These are phyloP conservation scores for Peniophora sp. DNA, from an alignment of 1,284 basidiomycete genomes.

Conservation along the genomic window DNA sequence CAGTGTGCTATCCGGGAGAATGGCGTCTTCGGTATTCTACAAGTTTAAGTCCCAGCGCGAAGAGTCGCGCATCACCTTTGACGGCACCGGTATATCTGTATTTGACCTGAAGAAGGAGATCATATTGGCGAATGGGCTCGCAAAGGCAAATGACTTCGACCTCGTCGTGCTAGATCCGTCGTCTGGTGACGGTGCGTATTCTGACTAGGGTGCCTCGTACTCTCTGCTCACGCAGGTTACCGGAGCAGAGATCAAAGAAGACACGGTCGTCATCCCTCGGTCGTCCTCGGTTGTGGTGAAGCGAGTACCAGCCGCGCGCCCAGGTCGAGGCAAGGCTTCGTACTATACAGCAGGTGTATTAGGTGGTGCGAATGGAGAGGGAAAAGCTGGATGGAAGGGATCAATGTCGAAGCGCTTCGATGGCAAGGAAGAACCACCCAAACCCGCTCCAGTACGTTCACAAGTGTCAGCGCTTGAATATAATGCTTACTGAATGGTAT, in stretches of 20 bases:
- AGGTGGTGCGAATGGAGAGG: slow-evolving; percentile 40
- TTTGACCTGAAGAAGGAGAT: slow-evolving; percentile 99
- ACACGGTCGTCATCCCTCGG: slow-evolving; percentile 85
- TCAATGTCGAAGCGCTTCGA: slow-evolving; percentile 90
- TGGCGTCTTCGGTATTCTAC: slow-evolving; percentile 97
- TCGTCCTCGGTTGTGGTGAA: slow-evolving; percentile 93
- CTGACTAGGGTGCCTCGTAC: background rate
- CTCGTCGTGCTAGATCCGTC: slow-evolving; percentile 79
- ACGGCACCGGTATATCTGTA: slow-evolving; percentile 96
- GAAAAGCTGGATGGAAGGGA: slow-evolving; percentile 37
- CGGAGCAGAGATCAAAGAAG: slow-evolving; percentile 82
- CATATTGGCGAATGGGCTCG: slow-evolving; percentile 91
- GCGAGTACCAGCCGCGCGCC: slow-evolving; percentile 76
- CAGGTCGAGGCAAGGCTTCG: slow-evolving; percentile 89
- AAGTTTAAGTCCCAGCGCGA: slow-evolving; percentile 94
- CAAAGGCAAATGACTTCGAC: slow-evolving; percentile 97
- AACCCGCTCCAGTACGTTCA: slow-evolving; percentile 16
- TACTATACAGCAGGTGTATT: slow-evolving; percentile 53
- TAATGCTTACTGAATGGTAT: slow-evolving; percentile 19
- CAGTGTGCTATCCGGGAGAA: slow-evolving; percentile 20
- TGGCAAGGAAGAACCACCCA: slow-evolving; percentile 56
- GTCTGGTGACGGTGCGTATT: slow-evolving; percentile 75
- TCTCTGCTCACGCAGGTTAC: background rate
- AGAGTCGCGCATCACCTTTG: slow-evolving; percentile 94
- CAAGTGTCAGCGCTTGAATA: slow-evolving; percentile 19